Percentiles rank a stretch among this genome's conserved stretches.
These are phyloP conservation scores for Nemania serpens DNA, from an alignment of 2,329 filamentous ascomycete species.

Conservation along the genomic window DNA sequence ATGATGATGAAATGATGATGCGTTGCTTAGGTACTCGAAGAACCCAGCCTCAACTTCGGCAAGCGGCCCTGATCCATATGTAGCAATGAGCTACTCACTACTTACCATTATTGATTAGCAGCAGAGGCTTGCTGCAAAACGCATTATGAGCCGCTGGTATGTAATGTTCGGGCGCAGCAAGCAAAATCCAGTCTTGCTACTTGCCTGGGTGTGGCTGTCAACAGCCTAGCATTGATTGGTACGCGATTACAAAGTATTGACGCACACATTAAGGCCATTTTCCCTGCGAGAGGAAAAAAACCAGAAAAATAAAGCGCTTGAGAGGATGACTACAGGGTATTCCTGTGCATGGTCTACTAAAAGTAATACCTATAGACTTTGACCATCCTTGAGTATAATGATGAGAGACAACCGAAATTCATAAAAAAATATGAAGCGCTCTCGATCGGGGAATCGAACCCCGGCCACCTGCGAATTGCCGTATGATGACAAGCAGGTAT, in stretches of 20 bases:
- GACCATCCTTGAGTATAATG: too few species aligned
- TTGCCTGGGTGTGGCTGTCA: not conserved
- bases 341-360: too few species aligned
- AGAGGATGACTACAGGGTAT: too few species aligned
- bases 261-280: not conserved
- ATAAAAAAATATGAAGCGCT: constrained; percentile 27
- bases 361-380: too few species aligned
- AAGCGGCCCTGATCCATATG: too few species aligned
- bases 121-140: not conserved
- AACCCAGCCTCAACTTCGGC: constrained; percentile 22
- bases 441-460: constrained; percentile 45
- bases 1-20: too few species aligned
- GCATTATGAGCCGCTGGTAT: not conserved
- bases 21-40: too few species aligned
- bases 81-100: too few species aligned
- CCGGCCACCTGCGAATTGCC: constrained; percentile 42
- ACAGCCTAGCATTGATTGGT: not conserved
- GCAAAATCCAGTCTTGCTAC: not conserved
- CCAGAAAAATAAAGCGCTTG: too few species aligned
- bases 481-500: constrained; percentile 41
- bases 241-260: constrained; percentile 6
- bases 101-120: too few species aligned
- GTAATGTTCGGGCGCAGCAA: not conserved
- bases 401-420: too few species aligned
- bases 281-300: too few species aligned